Conservation (phyloP, 2,329 filamentous ascomycete genomes). For the Chalaropsis thielavioides region DNA sequence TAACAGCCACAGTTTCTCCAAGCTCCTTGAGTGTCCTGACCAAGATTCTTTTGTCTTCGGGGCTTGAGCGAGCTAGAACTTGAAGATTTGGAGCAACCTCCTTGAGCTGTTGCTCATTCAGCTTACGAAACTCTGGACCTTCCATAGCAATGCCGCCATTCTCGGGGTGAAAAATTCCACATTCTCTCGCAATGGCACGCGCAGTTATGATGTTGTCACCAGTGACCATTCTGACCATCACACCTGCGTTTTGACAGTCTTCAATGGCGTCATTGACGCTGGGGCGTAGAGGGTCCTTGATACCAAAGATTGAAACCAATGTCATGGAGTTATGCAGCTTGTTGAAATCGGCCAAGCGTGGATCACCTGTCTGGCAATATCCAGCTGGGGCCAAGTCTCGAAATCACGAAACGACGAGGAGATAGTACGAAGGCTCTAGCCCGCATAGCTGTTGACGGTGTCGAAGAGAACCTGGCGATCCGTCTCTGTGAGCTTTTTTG, state of each 20-base stretch:
- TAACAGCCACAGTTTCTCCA: constrained; percentile 44
- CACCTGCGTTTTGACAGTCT: constrained; percentile 49
- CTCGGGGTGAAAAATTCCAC: constrained; percentile 46
- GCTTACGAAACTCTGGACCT: constrained; percentile 49
- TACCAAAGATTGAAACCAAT: constrained; percentile 56
- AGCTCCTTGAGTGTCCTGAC: constrained; percentile 47
- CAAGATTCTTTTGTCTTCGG: constrained; percentile 51
- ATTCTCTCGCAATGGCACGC: constrained; percentile 57
- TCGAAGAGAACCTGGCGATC: constrained; percentile 28
- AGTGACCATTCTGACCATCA: constrained; percentile 58
- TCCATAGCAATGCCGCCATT: constrained; percentile 50
- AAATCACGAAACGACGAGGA: constrained; percentile 65
- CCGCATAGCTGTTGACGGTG: constrained; percentile 18
- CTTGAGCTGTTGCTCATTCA: constrained; percentile 45
- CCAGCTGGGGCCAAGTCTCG: constrained; percentile 58
- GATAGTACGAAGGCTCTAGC: constrained; percentile 51
- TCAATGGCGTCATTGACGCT: constrained; percentile 51
- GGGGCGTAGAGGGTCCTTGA: constrained; percentile 53
- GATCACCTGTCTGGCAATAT: constrained; percentile 27
- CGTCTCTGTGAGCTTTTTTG: constrained; percentile 39
- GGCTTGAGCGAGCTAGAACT: constrained; percentile 50
- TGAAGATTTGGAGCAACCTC: constrained; percentile 43
- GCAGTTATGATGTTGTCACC: constrained; percentile 59
- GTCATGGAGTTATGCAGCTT: constrained; percentile 48
- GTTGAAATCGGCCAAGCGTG: constrained; percentile 40